Percentiles rank a stretch among this genome's conserved stretches.
These are phyloP conservation scores for Fusarium multiceps DNA, from an alignment of 2,329 filamentous ascomycete genomes.

Conservation along the genomic window DNA sequence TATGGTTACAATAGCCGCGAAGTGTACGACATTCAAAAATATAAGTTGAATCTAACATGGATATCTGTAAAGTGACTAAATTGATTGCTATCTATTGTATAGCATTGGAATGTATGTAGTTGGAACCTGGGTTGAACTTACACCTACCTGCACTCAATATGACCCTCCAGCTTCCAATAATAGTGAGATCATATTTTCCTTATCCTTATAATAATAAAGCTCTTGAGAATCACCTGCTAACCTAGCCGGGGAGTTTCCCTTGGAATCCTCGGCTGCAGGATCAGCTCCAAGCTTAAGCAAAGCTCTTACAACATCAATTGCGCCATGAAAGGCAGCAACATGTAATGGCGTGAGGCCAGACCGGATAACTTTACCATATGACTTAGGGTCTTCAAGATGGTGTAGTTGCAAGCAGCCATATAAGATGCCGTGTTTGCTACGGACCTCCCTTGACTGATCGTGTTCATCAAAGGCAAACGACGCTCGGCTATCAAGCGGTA, in stretches of 20 bases:
- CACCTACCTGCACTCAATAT: background rate
- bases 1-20: background rate
- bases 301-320: background rate
- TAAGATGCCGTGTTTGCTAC: background rate
- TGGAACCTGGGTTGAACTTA: background rate
- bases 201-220: background rate
- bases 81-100: background rate
- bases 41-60: rapidly evolving
- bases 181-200: background rate
- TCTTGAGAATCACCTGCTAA: background rate
- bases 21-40: rapidly evolving
- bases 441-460: background rate
- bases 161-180: background rate
- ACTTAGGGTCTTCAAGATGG: background rate
- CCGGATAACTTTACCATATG: background rate
- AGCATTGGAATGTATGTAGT: background rate
- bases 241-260: background rate
- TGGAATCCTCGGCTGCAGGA: background rate
- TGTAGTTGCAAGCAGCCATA: background rate
- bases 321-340: background rate
- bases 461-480: background rate
- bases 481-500: background rate
- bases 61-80: background rate
- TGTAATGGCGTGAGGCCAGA: background rate
- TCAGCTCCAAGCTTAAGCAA: background rate